Base-by-base conservation (phyloP, 257 asterid genomes). In the Dorcoceras hygrometricum region DNA sequence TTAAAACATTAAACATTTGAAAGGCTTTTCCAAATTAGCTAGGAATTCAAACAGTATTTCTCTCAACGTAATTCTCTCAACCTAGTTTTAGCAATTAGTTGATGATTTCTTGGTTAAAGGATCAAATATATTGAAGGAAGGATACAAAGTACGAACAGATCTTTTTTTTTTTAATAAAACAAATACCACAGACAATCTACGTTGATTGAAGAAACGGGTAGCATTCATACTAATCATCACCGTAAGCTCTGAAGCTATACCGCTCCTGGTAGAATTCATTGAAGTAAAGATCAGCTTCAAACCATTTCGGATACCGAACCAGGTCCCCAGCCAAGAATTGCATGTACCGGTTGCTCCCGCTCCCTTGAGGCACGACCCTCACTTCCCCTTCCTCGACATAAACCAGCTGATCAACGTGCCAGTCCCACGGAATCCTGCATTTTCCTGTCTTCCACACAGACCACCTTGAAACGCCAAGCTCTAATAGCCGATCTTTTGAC, bases 321-420 rank as follows among this genome's bases (percentile, higher is more conserved):
- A 90, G 91, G 73, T 93, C 97, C 11, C 99, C 99, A 1, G 96
- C 96, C 39, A 88, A 76, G 48, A 93, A 93, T 6, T 77, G 77
- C 97, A 90, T 93, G 69, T 60, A 86, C 6, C 85, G 79, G 77
- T 84, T 69, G 19, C 97, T 83, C 32, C 98, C 98, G 19, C 97
- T 83, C 32, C 98, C 98, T 67, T 93, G 96, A 4, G 98, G 99
- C 73, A 93, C 96, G 6, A 93, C 96, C 58, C 96, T 84, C 62
- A 90, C 99, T 74, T 90, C 97, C 9, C 99, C 99, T 81, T 90
- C 99, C 86, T 93, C 99, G 18, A 93, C 74, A 59, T 90, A 93
- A 50, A 93, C 96, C 34, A 90, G 80, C 82, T 93, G 99, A 70
- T 93, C 96, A 0, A 90, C 97, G 63, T 90, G 97, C 96, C 99